Percentiles rank a stretch among this genome's conserved stretches.
These are phyloP conservation scores for Cytospora chrysosperma DNA, from an alignment of 2,329 filamentous ascomycete species.

Conservation along the genomic window DNA sequence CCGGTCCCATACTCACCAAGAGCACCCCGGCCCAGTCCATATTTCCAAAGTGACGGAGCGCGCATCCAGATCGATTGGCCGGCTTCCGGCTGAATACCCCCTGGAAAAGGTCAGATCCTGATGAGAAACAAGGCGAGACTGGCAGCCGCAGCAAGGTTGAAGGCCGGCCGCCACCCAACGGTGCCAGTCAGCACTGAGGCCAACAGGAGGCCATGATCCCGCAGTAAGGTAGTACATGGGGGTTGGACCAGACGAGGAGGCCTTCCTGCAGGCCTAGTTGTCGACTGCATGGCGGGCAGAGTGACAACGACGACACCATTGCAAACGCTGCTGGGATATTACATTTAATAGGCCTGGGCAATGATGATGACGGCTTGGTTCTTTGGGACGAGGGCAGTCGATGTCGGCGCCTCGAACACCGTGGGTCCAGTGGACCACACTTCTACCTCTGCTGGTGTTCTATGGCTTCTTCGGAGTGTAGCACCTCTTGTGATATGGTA, in stretches of 20 bases:
- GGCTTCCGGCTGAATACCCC: conserved; percentile 28
- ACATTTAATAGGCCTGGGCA: too few relatives aligned
- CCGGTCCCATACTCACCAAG: conserved; percentile 46
- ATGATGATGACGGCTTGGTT: too few relatives aligned
- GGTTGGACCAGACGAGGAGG: conserved; percentile 41
- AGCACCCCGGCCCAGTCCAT: conserved; percentile 54
- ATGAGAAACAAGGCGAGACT: conserved; percentile 37
- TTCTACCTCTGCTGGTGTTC: too few relatives aligned
- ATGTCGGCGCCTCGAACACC: too few relatives aligned
- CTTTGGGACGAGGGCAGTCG: too few relatives aligned
- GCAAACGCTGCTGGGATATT: too few relatives aligned
- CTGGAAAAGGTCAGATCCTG: conserved; percentile 39
- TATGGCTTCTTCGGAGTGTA: too few relatives aligned
- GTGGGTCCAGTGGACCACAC: too few relatives aligned
- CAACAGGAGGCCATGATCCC: conserved; percentile 38
- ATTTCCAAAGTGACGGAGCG: conserved; percentile 43
- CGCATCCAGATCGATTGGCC: conserved; percentile 24
- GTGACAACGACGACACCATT: too few relatives aligned
- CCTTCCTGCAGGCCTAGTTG: conserved; percentile 29
- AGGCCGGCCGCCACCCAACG: conserved; percentile 48
- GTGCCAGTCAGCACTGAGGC: conserved; percentile 46
- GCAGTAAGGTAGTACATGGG: conserved; percentile 38
- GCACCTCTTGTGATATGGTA: too few relatives aligned
- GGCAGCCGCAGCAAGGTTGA: conserved; percentile 41
- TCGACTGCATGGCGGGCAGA: too few relatives aligned